A percentile compares a stretch with the other conserved stretches of the same genome.
Evolutionary conservation across 2,329 filamentous ascomycete species (phyloP).

Genomic region (Escovopsis sp.): DNA sequence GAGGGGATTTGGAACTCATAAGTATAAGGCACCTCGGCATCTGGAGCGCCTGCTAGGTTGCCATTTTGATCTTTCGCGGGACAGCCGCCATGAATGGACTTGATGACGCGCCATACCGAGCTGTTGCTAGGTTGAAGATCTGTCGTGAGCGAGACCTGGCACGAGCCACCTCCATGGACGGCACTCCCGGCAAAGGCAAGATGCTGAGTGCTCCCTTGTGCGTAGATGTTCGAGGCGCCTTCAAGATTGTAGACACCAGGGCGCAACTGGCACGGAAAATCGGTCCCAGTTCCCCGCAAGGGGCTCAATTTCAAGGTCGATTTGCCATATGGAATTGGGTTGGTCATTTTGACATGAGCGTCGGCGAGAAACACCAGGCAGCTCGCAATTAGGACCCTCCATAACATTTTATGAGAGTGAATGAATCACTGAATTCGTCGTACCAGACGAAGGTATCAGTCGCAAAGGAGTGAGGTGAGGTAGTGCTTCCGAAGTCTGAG

Average conservation of each 20-base stretch:
- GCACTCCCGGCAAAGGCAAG: slow-evolving; percentile 57
- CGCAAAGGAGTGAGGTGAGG: too few species aligned
- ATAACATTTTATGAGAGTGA: too few species aligned
- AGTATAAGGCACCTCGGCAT: slow-evolving; percentile 29
- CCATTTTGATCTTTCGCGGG: slow-evolving; percentile 42
- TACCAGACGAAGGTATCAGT: too few species aligned
- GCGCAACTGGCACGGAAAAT: slow-evolving; percentile 74
- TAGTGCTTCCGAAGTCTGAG: too few species aligned
- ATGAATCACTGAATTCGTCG: too few species aligned
- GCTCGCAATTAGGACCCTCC: too few species aligned
- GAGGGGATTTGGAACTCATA: slow-evolving; percentile 60
- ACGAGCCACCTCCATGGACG: slow-evolving; percentile 81
- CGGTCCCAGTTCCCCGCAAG: slow-evolving; percentile 37
- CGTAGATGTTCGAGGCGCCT: slow-evolving; percentile 40
- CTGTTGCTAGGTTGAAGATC: slow-evolving; percentile 51
- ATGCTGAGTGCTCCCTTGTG: slow-evolving; percentile 22
- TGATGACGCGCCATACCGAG: slow-evolving; percentile 74
- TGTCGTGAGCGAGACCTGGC: slow-evolving; percentile 75
- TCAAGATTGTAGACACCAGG: slow-evolving; percentile 28
- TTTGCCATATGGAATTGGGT: slow-evolving; percentile 46
- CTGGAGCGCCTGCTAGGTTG: slow-evolving; percentile 34
- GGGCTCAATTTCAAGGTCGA: slow-evolving; percentile 42
- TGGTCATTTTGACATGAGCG: slow-evolving; percentile 63
- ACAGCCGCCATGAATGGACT: slow-evolving; percentile 77
- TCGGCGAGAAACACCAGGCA: too few species aligned